Percentiles rank a stretch among this genome's conserved stretches.
Conservation (phyloP, 176 grass and related monocot species). For the Otatea glauca region DNA sequence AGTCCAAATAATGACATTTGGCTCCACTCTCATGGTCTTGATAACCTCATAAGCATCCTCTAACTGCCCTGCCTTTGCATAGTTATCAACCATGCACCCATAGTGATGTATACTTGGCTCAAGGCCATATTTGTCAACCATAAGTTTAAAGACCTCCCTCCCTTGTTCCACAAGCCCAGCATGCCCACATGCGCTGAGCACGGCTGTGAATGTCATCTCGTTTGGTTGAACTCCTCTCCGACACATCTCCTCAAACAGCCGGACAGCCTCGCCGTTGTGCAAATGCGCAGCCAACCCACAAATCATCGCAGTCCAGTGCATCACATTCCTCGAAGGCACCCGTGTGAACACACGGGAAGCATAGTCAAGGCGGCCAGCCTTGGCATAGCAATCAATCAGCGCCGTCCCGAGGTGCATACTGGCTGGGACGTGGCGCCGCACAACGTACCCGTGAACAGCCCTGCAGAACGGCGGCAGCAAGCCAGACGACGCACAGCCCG, state of each 20-base stretch:
- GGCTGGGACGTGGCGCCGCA: not conserved
- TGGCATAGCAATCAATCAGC: slow-evolving; percentile 62
- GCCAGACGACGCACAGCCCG: slow-evolving; percentile 32
- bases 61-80: slow-evolving; percentile 60
- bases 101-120: slow-evolving; percentile 68
- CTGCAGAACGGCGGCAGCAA: slow-evolving; percentile 44
- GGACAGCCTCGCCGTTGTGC: slow-evolving; percentile 36
- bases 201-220: slow-evolving; percentile 56
- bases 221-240: slow-evolving; percentile 44
- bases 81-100: slow-evolving; percentile 73
- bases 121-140: slow-evolving; percentile 52
- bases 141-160: slow-evolving; percentile 48
- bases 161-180: slow-evolving; percentile 62
- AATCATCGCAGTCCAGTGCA: slow-evolving; percentile 70
- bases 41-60: slow-evolving; percentile 66
- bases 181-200: slow-evolving; percentile 57
- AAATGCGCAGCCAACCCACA: slow-evolving; percentile 46
- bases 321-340: slow-evolving; percentile 43
- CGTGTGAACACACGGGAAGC: slow-evolving; percentile 42
- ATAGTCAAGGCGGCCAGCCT: slow-evolving; percentile 37
- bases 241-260: slow-evolving; percentile 61
- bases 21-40: slow-evolving; percentile 64
- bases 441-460: slow-evolving; percentile 54
- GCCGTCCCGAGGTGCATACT: slow-evolving; percentile 44
- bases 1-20: slow-evolving; percentile 66